Conservation (phyloP, 2,329 filamentous ascomycete species). For the Pseudomassariella vexata region DNA sequence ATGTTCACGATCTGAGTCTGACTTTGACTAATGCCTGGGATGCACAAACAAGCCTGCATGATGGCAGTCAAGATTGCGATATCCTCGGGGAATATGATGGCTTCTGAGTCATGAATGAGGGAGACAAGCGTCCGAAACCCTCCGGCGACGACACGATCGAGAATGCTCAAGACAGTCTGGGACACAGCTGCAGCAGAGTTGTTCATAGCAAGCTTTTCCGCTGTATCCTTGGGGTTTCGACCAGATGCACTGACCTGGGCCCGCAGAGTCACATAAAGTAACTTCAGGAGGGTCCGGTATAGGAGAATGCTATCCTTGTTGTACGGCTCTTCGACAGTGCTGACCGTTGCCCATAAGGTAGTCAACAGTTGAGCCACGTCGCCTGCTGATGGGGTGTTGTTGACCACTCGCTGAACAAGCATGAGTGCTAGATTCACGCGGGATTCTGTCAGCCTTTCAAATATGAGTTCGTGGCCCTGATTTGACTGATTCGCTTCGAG, state of each 20-base stretch:
- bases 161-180: slow-evolving; percentile 68
- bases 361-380: slow-evolving; percentile 47
- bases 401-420: slow-evolving; percentile 73
- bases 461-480: slow-evolving; percentile 73
- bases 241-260: slow-evolving; percentile 44
- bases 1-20: slow-evolving; percentile 66
- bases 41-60: slow-evolving; percentile 73
- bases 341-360: slow-evolving; percentile 46
- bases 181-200: slow-evolving; percentile 40
- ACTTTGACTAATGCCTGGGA: slow-evolving; percentile 69
- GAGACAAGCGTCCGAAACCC: slow-evolving; percentile 79
- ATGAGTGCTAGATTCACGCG: slow-evolving; percentile 78
- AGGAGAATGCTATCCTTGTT: slow-evolving; percentile 53
- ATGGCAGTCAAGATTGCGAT: slow-evolving; percentile 84
- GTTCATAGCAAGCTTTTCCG: slow-evolving; percentile 17
- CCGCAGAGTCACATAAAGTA: slow-evolving; percentile 76
- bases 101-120: slow-evolving; percentile 71
- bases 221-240: slow-evolving; percentile 21
- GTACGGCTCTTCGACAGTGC: slow-evolving; percentile 49
- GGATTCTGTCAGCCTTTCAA: slow-evolving; percentile 68
- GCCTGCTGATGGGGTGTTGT: slow-evolving; percentile 42
- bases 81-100: slow-evolving; percentile 66
- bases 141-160: slow-evolving; percentile 71
- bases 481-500: slow-evolving; percentile 69
- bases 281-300: slow-evolving; percentile 77